Evolutionary conservation across 176 grass and related monocot species (phyloP).

Genomic region (Triticum urartu): DNA sequence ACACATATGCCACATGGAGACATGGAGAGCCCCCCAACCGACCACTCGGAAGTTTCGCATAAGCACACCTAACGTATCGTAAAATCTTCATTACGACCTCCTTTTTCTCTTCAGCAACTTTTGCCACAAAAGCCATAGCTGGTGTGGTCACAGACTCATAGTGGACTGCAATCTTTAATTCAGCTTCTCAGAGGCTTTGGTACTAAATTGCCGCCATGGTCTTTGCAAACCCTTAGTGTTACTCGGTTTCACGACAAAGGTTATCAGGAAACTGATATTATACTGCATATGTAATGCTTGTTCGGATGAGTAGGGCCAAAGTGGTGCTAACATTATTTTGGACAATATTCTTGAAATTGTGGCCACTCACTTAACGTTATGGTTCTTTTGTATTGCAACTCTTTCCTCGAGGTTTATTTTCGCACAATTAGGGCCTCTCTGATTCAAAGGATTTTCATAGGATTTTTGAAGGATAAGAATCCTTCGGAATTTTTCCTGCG

Average conservation of each 20-base stretch:
- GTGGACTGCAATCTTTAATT: not conserved
- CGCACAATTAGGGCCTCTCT: not conserved
- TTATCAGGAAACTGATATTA: not conserved
- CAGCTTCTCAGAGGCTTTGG: not conserved
- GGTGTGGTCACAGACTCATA: not conserved
- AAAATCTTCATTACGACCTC: not conserved
- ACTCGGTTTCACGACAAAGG: not conserved
- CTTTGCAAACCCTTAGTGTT: not conserved
- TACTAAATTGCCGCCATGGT: not conserved
- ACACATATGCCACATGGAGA: constrained; percentile 28
- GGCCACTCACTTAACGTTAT: not conserved
- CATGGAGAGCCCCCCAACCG: constrained; percentile 14
- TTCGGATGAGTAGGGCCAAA: not conserved
- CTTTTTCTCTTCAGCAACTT: not conserved
- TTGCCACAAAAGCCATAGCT: not conserved
- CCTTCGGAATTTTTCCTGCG: no score
- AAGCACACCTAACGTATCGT: not conserved
- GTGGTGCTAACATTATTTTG: not conserved
- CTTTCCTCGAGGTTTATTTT: not conserved
- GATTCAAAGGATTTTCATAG: no score
- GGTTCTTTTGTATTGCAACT: not conserved
- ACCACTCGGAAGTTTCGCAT: not conserved
- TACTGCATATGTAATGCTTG: not conserved
- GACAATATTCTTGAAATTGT: not conserved
- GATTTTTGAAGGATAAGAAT: no score